Conservation (phyloP, 2,329 filamentous ascomycete genomes). For the Clonostachys rosea region DNA sequence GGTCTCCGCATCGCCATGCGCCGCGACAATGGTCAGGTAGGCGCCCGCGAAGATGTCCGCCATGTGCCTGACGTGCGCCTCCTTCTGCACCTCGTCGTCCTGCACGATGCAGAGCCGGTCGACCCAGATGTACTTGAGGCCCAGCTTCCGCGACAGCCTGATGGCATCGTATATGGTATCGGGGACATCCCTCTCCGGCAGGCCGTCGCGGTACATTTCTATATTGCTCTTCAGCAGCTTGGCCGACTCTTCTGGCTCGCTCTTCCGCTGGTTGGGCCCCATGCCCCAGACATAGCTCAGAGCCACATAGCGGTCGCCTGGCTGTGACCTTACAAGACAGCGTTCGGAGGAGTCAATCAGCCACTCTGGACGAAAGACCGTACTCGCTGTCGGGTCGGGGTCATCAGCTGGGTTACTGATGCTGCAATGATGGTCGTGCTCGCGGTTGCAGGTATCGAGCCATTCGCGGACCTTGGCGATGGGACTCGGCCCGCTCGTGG, state of each 20-base stretch:
- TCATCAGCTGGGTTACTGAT: background rate
- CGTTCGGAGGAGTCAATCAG: conserved; percentile 34
- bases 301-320: conserved; percentile 33
- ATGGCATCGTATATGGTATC: conserved; percentile 37
- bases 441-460: conserved; percentile 35
- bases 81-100: conserved; percentile 31
- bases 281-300: conserved; percentile 39
- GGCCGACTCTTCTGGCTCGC: conserved; percentile 14
- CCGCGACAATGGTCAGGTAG: conserved; percentile 37
- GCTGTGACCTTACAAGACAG: conserved; percentile 28
- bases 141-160: conserved; percentile 35
- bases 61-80: conserved; percentile 36
- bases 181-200: conserved; percentile 31
- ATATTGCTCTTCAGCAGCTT: conserved; percentile 29
- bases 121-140: conserved; percentile 38
- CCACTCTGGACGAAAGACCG: conserved; percentile 31
- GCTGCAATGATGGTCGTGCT: conserved; percentile 33
- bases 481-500: conserved; percentile 16
- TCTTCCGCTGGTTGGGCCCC: conserved; percentile 9
- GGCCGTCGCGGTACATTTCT: conserved; percentile 22
- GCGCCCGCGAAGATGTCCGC: conserved; percentile 38
- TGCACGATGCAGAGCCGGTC: conserved; percentile 40
- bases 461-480: conserved; percentile 32
- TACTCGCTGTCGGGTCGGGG: background rate
- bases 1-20: conserved; percentile 28